phyloP scores from a whole-genome alignment of 1,284 basidiomycete species.

The Microbotryum saponariae region DNA sequence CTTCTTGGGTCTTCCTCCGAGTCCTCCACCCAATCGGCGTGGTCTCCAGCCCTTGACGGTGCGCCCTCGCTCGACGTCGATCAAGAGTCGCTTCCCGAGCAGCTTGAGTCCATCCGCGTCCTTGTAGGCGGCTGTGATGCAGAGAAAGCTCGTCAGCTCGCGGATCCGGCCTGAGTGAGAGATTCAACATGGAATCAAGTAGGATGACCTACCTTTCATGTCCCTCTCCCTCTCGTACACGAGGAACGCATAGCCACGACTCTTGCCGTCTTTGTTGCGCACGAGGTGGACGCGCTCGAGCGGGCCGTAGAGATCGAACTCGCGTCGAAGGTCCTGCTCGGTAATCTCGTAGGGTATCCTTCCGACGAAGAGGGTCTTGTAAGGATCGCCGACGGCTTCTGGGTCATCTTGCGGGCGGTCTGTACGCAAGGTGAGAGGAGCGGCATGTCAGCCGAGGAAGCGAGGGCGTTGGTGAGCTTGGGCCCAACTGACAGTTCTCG shows the following conservation, averaged over 20 bases:
- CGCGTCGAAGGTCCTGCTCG: conserved; percentile 81
- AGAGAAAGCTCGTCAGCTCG: not conserved
- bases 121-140: conserved; percentile 80
- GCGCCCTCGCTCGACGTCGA: conserved; percentile 95
- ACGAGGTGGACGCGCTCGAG: conserved; percentile 89
- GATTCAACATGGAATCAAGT: not conserved
- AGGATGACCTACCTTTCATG: conserved; percentile 74
- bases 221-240: conserved; percentile 97
- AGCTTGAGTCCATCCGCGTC: conserved; percentile 97
- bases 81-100: conserved; percentile 86
- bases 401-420: conserved; percentile 84
- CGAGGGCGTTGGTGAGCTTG: not conserved
- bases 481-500: conserved; percentile 22
- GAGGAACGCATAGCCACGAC: conserved; percentile 90
- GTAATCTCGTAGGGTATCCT: conserved; percentile 85
- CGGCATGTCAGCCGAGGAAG: not conserved
- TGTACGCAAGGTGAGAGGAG: conserved; percentile 37
- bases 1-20: conserved; percentile 89
- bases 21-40: conserved; percentile 82
- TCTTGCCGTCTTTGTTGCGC: conserved; percentile 60
- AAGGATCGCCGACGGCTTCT: conserved; percentile 94
- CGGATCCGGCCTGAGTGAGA: not conserved
- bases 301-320: conserved; percentile 91
- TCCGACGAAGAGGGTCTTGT: conserved; percentile 96
- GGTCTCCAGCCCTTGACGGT: conserved; percentile 99